Conservation (phyloP, 2,329 filamentous ascomycete species). For the Penicillium sp. region DNA sequence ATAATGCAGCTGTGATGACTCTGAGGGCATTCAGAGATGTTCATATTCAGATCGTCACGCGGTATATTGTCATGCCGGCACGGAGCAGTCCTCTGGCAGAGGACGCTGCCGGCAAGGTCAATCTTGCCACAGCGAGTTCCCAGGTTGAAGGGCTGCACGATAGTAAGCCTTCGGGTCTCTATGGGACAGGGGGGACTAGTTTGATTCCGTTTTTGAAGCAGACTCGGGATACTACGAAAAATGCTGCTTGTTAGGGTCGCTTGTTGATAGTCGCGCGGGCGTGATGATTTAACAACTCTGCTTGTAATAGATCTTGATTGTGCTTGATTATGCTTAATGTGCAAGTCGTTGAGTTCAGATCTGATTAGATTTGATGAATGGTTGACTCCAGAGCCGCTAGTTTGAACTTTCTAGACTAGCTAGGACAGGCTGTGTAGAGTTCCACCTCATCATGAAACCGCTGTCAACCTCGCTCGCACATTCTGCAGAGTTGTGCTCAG, state of each 20-base stretch:
- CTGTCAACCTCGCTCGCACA: not conserved
- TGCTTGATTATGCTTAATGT: not conserved
- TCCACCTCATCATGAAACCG: not conserved
- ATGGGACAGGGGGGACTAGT: constrained; percentile 50
- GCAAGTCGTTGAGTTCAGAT: not conserved
- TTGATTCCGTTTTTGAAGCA: constrained; percentile 51
- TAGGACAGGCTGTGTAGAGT: not conserved
- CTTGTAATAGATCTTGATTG: not conserved
- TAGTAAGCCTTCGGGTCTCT: constrained; percentile 36
- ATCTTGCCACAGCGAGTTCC: constrained; percentile 46
- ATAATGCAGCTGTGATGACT: constrained; percentile 44
- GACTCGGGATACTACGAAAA: constrained; percentile 49
- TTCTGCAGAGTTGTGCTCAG: not conserved
- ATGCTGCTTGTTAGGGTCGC: constrained; percentile 29
- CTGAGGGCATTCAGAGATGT: constrained; percentile 47
- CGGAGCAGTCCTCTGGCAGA: constrained; percentile 16
- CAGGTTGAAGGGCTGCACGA: constrained; percentile 29
- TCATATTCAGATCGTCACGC: constrained; percentile 50
- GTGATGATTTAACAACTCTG: not conserved
- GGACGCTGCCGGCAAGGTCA: constrained; percentile 21
- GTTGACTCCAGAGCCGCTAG: not conserved
- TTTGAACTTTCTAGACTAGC: not conserved
- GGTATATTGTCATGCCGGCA: constrained; percentile 49
- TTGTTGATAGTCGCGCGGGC: not conserved
- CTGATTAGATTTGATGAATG: not conserved